These are phyloP conservation scores for Rhizoctonia solani DNA, from an alignment of 1,284 basidiomycete species.

Conservation along the genomic window DNA sequence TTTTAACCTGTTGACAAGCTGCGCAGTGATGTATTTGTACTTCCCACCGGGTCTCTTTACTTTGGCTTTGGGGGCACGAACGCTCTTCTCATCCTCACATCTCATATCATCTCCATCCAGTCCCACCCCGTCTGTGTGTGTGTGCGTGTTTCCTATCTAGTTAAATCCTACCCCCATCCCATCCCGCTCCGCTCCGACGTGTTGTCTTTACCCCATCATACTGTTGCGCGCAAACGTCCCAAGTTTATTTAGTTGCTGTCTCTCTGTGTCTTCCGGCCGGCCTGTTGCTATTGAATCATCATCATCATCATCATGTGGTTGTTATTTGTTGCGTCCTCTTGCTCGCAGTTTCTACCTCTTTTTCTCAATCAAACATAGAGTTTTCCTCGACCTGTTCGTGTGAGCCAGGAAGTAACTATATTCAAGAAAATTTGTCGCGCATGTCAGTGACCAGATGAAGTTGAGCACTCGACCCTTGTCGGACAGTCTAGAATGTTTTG, in stretches of 20 bases:
- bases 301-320: background rate
- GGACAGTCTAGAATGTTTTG: too few relatives aligned
- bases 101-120: background rate
- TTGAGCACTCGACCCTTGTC: too few relatives aligned
- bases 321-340: conserved; percentile 15
- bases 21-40: conserved; percentile 32
- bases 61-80: conserved; percentile 21
- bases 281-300: conserved; percentile 10
- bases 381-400: too few relatives aligned
- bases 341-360: background rate
- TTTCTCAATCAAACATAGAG: background rate
- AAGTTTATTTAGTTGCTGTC: conserved; percentile 23
- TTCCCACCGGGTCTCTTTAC: background rate
- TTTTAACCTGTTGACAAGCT: too few relatives aligned
- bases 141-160: background rate
- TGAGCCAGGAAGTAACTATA: too few relatives aligned
- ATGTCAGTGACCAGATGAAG: too few relatives aligned
- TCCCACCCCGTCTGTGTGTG: background rate
- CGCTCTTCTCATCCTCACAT: background rate
- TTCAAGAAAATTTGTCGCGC: too few relatives aligned
- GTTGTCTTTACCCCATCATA: background rate
- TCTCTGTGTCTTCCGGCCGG: background rate
- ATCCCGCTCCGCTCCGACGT: conserved; percentile 1
- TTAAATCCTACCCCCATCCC: background rate
- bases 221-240: too few relatives aligned